Evolutionary conservation across 176 grass and related monocot genomes (phyloP), one percentile per base, ranked within the genome.

Genomic region (Guadua angustifolia): DNA sequence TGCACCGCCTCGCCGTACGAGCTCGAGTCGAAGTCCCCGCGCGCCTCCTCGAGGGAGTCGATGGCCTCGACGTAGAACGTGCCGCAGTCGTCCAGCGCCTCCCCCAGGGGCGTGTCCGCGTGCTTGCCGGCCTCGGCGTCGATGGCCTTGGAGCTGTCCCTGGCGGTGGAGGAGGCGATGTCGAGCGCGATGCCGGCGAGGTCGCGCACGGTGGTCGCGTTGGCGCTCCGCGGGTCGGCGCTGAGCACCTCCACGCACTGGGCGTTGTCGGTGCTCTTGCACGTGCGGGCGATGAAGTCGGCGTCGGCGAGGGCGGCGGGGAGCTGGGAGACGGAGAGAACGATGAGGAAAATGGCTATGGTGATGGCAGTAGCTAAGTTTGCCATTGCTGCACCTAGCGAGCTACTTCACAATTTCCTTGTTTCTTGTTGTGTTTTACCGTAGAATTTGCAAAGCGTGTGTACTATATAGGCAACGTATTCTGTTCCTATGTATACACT

Each of bases 121-220:
- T 39, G 13, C 14, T 6, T 6, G 50, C 4, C n/a, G 50, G 50
- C 14, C 50, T 43, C 25, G 7, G 0, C 5, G n/a, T 39, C 1
- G 26, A 81, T 19, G 65, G 14, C 6, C 3, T 46, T 26, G 2
- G 4, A 1, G 43, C 61, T 13, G 17, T 6, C 44, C 43, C 2
- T 36, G 3, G 62, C 77, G 9, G 2, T 9, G 25, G 16, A 17
- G 46, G 12, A 0, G 62, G 63, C 62, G 78, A 80, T 68, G 78
- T 80, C 78, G 10, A 80, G 29, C 29, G 11, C 63, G 46, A 80
- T 52, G 78, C 47, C 21, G 29, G 63, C 78, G 62, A 68, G 78
- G 45, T 66, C 63, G 3, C 0, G 29, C 46, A 25, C 78, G 10
- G 78, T 80, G 19, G 63, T 69, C 32, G 78, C 78, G 19, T 69